phyloP scores from a whole-genome alignment of 2,329 filamentous ascomycete species.

The Aspergillus sp. region DNA sequence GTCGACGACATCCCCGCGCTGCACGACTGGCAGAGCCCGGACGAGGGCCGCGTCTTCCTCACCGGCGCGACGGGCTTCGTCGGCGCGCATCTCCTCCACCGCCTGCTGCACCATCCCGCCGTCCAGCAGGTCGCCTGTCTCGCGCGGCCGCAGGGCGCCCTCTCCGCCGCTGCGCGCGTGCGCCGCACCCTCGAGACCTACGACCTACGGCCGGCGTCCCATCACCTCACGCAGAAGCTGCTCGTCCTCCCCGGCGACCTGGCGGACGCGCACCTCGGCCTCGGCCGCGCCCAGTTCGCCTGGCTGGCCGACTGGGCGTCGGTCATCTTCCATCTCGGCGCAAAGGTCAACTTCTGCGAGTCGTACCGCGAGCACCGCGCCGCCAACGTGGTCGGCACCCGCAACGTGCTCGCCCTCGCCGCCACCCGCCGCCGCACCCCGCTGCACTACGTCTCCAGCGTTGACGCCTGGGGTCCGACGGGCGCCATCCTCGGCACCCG shows the following conservation, averaged over 20 bases:
- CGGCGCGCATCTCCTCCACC: slow-evolving; percentile 5
- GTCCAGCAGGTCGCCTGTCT: slow-evolving; percentile 10
- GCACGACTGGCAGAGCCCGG: slow-evolving; percentile 4
- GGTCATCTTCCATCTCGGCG: slow-evolving; percentile 8
- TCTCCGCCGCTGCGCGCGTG: background rate
- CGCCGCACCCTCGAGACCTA: slow-evolving; percentile 5
- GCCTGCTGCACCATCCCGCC: background rate
- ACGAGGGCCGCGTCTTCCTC: slow-evolving; percentile 11
- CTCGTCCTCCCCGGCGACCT: slow-evolving; percentile 4
- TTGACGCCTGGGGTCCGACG: slow-evolving; percentile 9
- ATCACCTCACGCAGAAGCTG: slow-evolving; percentile 1
- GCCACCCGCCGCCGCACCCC: slow-evolving; percentile 5
- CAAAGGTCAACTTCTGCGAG: slow-evolving; percentile 11
- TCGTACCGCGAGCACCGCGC: slow-evolving; percentile 8
- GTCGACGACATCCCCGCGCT: slow-evolving; percentile 2
- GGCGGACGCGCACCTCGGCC: slow-evolving; percentile 1
- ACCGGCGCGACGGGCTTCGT: slow-evolving; percentile 11
- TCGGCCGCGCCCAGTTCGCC: slow-evolving; percentile 1
- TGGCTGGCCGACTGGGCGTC: slow-evolving; percentile 9
- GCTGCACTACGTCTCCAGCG: slow-evolving; percentile 11
- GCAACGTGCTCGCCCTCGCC: slow-evolving; percentile 2
- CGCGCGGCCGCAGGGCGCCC: background rate
- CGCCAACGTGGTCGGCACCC: slow-evolving; percentile 7
- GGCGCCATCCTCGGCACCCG: slow-evolving; percentile 8
- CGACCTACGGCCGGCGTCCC: background rate